Evolutionary conservation across 129 eudicot genomes (phyloP), one percentile per base, ranked within the genome.

Genomic region (Mikania micrantha): DNA sequence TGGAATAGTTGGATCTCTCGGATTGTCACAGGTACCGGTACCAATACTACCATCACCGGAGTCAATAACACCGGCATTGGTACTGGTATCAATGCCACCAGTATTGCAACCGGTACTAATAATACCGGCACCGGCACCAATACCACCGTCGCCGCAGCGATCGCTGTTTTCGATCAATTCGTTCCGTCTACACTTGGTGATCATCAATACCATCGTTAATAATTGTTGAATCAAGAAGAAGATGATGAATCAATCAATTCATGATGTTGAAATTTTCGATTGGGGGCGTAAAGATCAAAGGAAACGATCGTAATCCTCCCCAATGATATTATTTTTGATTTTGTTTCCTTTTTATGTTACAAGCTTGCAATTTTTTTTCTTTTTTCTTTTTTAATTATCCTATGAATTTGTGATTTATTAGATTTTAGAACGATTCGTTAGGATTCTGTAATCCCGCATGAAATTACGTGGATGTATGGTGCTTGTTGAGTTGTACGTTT

Each of bases 281-380:
- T 75, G 74, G 69, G 79, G 80, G 74, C 61, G 67, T 48, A 59
- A 68, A 59, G 80, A 67, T 67, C 57, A 68, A 68, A 68, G 75
- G 63, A 76, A 75, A 47, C 34, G 60, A 13, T 64, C 29, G 34
- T 65, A 40, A n/a, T 47, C 36, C 60, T 12, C 19, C 50, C 74
- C 74, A 48, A 60, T 34, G 35, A 57, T 60, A 19, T 59, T 28
- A 68, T 19, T 60, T 76, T 13, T 20, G 62, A 3, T 24, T 48
- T 60, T 67, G 2, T 39, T 52, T 53, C 44, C 44, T 13, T 38
- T 68, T 67, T 68, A 68, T 35, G 38, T 52, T 28, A 22, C 6
- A 12, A 10, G n/a, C n/a, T n/a, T n/a, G n/a, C n/a, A n/a, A n/a
- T n/a, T n/a, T n/a, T n/a, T n/a, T n/a, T n/a, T n/a, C n/a, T n/a